Conservation (phyloP, 2,329 filamentous ascomycete species). For the Drechslerella coelobrocha region DNA sequence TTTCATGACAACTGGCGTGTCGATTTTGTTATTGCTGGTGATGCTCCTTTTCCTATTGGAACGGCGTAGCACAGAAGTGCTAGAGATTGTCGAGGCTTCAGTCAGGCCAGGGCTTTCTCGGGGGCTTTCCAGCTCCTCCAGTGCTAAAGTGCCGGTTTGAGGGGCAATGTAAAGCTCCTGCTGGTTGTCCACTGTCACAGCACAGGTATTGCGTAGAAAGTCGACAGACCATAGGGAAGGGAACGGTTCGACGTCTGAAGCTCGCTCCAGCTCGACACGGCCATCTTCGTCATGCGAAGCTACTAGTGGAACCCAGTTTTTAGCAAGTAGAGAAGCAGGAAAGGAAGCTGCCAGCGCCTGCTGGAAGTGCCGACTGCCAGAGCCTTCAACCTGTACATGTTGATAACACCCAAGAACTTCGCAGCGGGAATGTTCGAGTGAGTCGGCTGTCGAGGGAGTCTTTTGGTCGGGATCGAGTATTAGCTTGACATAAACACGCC, state of each 20-base stretch:
- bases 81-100: constrained; percentile 43
- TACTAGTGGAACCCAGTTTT: constrained; percentile 38
- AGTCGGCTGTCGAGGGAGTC: constrained; percentile 19
- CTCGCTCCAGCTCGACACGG: constrained; percentile 31
- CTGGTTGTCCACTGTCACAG: constrained; percentile 14
- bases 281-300: constrained; percentile 23
- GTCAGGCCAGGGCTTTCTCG: constrained; percentile 44
- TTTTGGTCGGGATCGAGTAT: constrained; percentile 42
- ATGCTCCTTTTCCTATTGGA: constrained; percentile 46
- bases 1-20: constrained; percentile 42
- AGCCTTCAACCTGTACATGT: constrained; percentile 31
- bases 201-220: constrained; percentile 42
- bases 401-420: constrained; percentile 42
- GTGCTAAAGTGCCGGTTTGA: constrained; percentile 20
- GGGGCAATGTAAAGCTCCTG: constrained; percentile 42
- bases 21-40: constrained; percentile 35
- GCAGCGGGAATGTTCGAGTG: constrained; percentile 31
- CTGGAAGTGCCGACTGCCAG: constrained; percentile 19
- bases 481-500: constrained; percentile 45
- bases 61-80: constrained; percentile 34
- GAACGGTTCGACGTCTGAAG: constrained; percentile 30
- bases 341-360: constrained; percentile 23
- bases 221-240: constrained; percentile 39
- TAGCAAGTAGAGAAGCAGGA: constrained; percentile 26
- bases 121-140: constrained; percentile 42